phyloP scores from a whole-genome alignment of 345 rosid species.

The Euphorbia pulcherrima region DNA sequence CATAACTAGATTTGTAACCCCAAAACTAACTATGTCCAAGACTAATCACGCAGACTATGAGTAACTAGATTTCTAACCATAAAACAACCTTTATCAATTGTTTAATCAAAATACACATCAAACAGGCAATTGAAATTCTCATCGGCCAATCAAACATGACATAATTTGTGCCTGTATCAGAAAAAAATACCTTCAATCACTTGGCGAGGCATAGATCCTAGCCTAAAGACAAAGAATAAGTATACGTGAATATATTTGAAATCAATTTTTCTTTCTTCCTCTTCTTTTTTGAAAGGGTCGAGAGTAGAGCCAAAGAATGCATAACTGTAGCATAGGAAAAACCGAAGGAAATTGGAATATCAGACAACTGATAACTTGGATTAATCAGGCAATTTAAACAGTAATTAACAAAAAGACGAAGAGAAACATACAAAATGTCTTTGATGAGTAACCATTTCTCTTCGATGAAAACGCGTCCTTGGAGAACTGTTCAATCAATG shows the following conservation, averaged over 20 bases:
- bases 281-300: neutral
- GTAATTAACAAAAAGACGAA: neutral
- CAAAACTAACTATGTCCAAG: too few relatives aligned
- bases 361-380: neutral
- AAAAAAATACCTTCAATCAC: slow-evolving; percentile 3
- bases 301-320: neutral
- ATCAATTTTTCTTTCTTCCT: neutral
- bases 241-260: neutral
- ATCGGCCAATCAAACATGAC: neutral
- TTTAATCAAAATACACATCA: neutral
- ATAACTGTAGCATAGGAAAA: neutral
- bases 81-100: neutral
- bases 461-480: neutral
- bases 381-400: neutral
- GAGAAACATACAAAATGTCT: neutral
- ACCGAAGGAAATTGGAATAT: neutral
- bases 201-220: slow-evolving; percentile 1
- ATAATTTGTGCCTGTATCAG: too few relatives aligned
- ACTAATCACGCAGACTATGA: too few relatives aligned
- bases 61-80: too few relatives aligned
- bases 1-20: neutral
- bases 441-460: neutral
- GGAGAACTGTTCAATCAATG: neutral
- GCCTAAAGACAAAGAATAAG: neutral
- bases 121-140: neutral